Percentiles rank a stretch among this genome's conserved stretches.
These are phyloP conservation scores for Amylocystis lapponica DNA, from an alignment of 768 basidiomycete species.

Conservation along the genomic window DNA sequence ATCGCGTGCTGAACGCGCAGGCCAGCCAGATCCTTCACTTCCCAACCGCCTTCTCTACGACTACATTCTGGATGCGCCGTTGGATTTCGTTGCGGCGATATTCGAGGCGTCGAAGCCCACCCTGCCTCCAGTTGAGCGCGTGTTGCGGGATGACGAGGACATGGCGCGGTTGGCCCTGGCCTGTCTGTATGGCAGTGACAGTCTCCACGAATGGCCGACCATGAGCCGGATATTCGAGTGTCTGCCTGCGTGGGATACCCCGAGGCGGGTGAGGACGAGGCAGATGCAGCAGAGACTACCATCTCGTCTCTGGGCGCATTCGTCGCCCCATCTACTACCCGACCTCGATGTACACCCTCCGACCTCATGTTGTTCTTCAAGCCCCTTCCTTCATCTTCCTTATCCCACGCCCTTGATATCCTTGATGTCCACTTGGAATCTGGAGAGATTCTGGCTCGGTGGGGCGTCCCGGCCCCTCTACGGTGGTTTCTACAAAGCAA, in stretches of 20 bases:
- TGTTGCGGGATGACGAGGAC: conserved; percentile 79
- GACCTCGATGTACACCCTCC: conserved; percentile 48
- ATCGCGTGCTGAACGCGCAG: conserved; percentile 76
- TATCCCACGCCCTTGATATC: conserved; percentile 83
- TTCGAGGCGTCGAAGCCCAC: conserved; percentile 94
- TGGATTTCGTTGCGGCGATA: conserved; percentile 65
- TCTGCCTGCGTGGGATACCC: conserved; percentile 82
- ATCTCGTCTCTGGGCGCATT: conserved; percentile 75
- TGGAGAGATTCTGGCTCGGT: conserved; percentile 86
- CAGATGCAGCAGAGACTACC: conserved; percentile 78
- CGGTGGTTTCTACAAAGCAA: conserved; percentile 88
- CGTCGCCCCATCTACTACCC: conserved; percentile 66
- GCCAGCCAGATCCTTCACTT: conserved; percentile 61
- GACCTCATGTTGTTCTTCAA: conserved; percentile 81
- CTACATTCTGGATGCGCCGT: conserved; percentile 60
- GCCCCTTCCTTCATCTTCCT: conserved; percentile 63
- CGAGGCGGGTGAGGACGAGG: conserved; percentile 54
- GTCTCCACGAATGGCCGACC: conserved; percentile 64
- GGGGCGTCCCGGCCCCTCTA: conserved; percentile 78
- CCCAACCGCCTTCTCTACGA: conserved; percentile 63
- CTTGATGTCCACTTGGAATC: conserved; percentile 93
- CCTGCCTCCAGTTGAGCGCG: conserved; percentile 57
- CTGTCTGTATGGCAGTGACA: conserved; percentile 78
- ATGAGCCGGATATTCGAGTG: conserved; percentile 97
- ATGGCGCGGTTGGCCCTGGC: conserved; percentile 84